Base-by-base conservation (phyloP, 2,329 filamentous ascomycete species). In the Elsinoe australis region DNA sequence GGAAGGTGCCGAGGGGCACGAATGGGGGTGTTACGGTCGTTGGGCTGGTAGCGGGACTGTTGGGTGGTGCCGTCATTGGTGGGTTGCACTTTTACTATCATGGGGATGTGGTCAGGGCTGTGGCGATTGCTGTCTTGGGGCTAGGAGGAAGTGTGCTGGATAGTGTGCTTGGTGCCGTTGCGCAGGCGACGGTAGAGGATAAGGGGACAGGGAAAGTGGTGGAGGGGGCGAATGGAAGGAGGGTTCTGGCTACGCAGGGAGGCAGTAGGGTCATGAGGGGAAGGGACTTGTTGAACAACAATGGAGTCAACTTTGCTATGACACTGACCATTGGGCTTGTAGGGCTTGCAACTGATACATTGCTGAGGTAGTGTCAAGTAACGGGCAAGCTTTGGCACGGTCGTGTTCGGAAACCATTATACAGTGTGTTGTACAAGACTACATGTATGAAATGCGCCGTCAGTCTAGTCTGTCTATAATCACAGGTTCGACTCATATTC, bases 281-380 rank as follows among this genome's bases (percentile, higher is more conserved):
- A 62, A 44, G 72, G 68, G 77, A 95, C 62, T 64, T 94, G 52
- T 71, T 98, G 50, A 88, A 94, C 65, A 98, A 98, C 65, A 98
- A 98, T 64, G 85, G 86, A 48, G 88, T 98, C 58, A 98, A 98
- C 64, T 79, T 95, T 50, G 64, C 90, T 49, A 96, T 95, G 90
- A 89, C 90, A 14, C 78, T 82, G 3, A 85, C 82, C 3, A 94
- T 96, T 79, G 71, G 68, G 0, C 66, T 78, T 26, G 80, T 36
- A 18, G 52, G 50, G 8, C 76, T 47, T 3, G 5, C 52, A 72
- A 35, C 79, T 73, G 75, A 73, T 75, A 10, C 21, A 14, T 10
- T 28, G 21, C 21, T 41, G 22, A 26, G 10, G 12, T 32, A n/a
- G 17, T 32, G 4, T 32, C 29, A n/a, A 4, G n/a, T n/a, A n/a